phyloP scores from a whole-genome alignment of 176 grass and related monocot genomes.

The Hsuehochloa calcarea region DNA sequence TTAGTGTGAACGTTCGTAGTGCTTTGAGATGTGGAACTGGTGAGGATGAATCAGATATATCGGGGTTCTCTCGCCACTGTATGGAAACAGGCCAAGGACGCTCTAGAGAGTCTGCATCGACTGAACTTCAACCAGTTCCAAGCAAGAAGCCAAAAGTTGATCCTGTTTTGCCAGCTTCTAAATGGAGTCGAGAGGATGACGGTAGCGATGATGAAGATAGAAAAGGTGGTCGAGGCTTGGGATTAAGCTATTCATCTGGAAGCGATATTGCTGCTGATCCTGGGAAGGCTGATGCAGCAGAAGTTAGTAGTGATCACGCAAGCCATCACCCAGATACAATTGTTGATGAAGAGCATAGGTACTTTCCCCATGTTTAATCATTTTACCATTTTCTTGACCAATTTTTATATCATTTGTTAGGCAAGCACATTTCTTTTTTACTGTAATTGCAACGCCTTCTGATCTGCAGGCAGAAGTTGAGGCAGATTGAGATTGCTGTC shows the following conservation, averaged over 20 bases:
- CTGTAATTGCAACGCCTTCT: slow-evolving; percentile 11
- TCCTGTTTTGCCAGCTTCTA: slow-evolving; percentile 84
- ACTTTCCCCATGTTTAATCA: neutral
- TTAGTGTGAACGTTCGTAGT: slow-evolving; percentile 24
- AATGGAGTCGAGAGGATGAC: slow-evolving; percentile 92
- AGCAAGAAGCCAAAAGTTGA: slow-evolving; percentile 62
- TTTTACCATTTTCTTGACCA: slow-evolving; percentile 27
- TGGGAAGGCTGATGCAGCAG: slow-evolving; percentile 47
- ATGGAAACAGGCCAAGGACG: slow-evolving; percentile 25
- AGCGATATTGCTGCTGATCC: slow-evolving; percentile 68
- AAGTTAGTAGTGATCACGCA: slow-evolving; percentile 32
- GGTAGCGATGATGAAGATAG: slow-evolving; percentile 62
- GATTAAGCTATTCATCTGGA: slow-evolving; percentile 95
- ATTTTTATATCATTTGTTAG: slow-evolving; percentile 8
- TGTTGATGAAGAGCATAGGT: slow-evolving; percentile 91
- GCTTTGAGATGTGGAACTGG: slow-evolving; percentile 33
- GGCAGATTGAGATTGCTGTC: slow-evolving; percentile 85
- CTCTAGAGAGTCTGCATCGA: slow-evolving; percentile 27
- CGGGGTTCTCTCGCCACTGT: slow-evolving; percentile 22
- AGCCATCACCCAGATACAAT: slow-evolving; percentile 56
- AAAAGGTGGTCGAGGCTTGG: slow-evolving; percentile 53
- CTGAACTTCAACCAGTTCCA: slow-evolving; percentile 26
- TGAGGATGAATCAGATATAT: slow-evolving; percentile 34
- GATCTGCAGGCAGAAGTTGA: slow-evolving; percentile 75
- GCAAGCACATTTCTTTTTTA: neutral